Evolutionary conservation across 768 basidiomycete genomes (phyloP).

Genomic region (Lactarius quietus): DNA sequence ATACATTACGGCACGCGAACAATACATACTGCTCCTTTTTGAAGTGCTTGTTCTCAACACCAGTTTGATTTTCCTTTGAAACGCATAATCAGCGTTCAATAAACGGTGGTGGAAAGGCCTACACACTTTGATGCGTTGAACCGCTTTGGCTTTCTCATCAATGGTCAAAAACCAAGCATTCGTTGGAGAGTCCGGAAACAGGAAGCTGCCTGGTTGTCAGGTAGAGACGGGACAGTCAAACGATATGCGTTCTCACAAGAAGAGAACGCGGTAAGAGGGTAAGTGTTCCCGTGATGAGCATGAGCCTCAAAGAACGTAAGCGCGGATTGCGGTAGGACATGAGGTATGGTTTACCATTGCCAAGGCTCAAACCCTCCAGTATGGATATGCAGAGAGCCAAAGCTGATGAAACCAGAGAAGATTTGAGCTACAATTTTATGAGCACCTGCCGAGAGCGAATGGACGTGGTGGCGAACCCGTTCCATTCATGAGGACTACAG

Average conservation of each 20-base stretch:
- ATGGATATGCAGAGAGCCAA: conserved; percentile 60
- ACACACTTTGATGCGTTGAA: conserved; percentile 58
- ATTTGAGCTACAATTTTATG: conserved; percentile 51
- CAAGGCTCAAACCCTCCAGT: conserved; percentile 58
- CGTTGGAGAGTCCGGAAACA: conserved; percentile 74
- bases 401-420: conserved; percentile 64
- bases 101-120: not conserved
- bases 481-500: conserved; percentile 69
- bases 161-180: conserved; percentile 70
- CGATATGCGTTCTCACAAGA: conserved; percentile 44
- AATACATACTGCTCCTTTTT: conserved; percentile 69
- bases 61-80: conserved; percentile 66
- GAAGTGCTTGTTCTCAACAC: conserved; percentile 78
- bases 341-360: conserved; percentile 52
- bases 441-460: not conserved
- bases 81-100: not conserved
- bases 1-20: not conserved
- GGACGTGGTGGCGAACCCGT: conserved; percentile 41
- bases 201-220: conserved; percentile 42
- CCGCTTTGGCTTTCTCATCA: conserved; percentile 57
- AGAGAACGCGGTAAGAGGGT: conserved; percentile 53
- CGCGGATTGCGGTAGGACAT: conserved; percentile 12
- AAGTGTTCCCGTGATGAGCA: conserved; percentile 63
- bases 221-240: not conserved
- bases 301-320: conserved; percentile 44